Evolutionary conservation across 345 rosid genomes (phyloP).

Genomic region (Tarenaya hassleriana): DNA sequence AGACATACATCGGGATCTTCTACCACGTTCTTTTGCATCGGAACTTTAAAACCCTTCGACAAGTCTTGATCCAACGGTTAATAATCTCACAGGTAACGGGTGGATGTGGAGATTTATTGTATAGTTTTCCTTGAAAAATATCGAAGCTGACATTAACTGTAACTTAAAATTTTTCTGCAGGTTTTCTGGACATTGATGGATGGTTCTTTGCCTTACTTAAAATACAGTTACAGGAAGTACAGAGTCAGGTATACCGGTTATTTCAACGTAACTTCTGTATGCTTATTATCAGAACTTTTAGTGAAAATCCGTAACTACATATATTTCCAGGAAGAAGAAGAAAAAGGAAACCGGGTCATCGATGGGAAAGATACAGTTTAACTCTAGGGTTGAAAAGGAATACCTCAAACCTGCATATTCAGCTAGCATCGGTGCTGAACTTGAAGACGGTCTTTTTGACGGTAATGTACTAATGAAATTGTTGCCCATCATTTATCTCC

Average conservation of each 20-base stretch:
- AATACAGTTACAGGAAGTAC: slow-evolving; percentile 70
- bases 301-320: slow-evolving; percentile 1
- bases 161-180: slow-evolving; percentile 32
- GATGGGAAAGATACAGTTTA: slow-evolving; percentile 49
- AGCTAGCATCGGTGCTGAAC: slow-evolving; percentile 74
- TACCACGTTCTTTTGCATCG: slow-evolving; percentile 90
- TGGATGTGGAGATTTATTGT: neutral
- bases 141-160: slow-evolving; percentile 9
- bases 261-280: neutral
- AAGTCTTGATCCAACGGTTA: slow-evolving; percentile 72
- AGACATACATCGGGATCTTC: slow-evolving; percentile 87
- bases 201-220: slow-evolving; percentile 70
- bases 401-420: slow-evolving; percentile 73
- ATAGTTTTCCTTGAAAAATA: slow-evolving; percentile 7
- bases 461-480: slow-evolving; percentile 39
- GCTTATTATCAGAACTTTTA: neutral
- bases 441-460: slow-evolving; percentile 92
- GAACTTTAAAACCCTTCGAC: slow-evolving; percentile 74
- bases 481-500: slow-evolving; percentile 9
- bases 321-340: slow-evolving; percentile 56
- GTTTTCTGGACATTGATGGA: slow-evolving; percentile 71
- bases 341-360: slow-evolving; percentile 40
- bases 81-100: slow-evolving; percentile 54
- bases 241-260: slow-evolving; percentile 49
- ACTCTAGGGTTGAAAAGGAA: slow-evolving; percentile 87